Evolutionary conservation across 2,329 filamentous ascomycete species (phyloP).

Genomic region (Fusarium begoniae): DNA sequence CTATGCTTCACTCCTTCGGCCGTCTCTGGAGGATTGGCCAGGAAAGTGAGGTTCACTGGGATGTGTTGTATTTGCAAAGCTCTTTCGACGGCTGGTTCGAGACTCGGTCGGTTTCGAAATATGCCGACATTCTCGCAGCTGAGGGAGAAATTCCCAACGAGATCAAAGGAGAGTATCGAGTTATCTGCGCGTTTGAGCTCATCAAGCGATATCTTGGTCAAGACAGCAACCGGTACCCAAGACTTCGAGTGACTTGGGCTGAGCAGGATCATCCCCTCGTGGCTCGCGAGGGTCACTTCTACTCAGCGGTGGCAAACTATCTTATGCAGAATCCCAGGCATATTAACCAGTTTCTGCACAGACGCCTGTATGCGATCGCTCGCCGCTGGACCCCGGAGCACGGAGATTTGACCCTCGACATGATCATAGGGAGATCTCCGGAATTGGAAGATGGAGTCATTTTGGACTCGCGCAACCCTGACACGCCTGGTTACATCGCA

Average conservation of each 20-base stretch:
- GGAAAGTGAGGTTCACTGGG: accelerated
- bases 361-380: not conserved
- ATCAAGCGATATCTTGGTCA: accelerated
- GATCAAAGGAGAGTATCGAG: accelerated
- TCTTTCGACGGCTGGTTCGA: not conserved
- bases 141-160: not conserved
- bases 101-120: not conserved
- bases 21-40: not conserved
- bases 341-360: too few relatives aligned
- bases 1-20: not conserved
- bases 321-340: not conserved
- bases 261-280: not conserved
- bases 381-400: not conserved
- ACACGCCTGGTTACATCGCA: accelerated
- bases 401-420: accelerated
- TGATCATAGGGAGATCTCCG: accelerated
- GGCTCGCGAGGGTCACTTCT: not conserved
- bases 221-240: not conserved
- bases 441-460: accelerated
- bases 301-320: accelerated
- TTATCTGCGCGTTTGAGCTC: accelerated
- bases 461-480: accelerated
- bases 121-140: not conserved
- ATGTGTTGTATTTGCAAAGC: accelerated
- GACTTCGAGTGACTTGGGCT: not conserved